Evolutionary conservation across 495 filamentous ascomycete genomes (phyloP), one percentile per base, ranked within the genome.

Genomic region (Penicillium chermesinum): DNA sequence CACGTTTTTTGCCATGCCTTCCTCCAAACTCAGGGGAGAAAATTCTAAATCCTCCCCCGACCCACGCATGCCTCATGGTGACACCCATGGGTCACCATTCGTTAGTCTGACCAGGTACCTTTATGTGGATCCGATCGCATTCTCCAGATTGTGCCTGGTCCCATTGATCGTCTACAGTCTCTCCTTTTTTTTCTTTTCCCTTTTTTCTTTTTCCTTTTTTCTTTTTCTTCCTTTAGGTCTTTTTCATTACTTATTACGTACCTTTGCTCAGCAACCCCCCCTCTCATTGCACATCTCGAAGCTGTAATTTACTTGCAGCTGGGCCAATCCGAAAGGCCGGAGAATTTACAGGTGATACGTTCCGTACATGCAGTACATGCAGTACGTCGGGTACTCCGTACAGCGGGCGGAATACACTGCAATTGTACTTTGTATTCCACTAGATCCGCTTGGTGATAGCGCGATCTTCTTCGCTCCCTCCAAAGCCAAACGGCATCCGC

Each of bases 381-480:
- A n/a, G n/a, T n/a, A n/a, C n/a, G n/a, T n/a, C n/a, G n/a, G n/a
- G n/a, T n/a, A n/a, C n/a, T n/a, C 10, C 19, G 7, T 37, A 37
- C 10, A 37, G 35, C 38, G 16, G 12, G 16, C 13, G 16, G 5
- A 21, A 19, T 17, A 40, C 13, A 16, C 14, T 37, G 18, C 20
- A 42, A 40, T 45, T 46, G 27, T 40, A 51, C 42, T 45, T 21
- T 40, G 41, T 45, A 33, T 45, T 37, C 40, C 27, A 14, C 43
- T 48, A 50, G n/a, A 39, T 35, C 50, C 50, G 18, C 45, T 49
- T 49, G 33, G 41, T 41, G 50, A 49, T 53, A 46, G 36, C 50
- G 48, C 48, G 41, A 51, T 55, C 47, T 38, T 38, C 39, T 19
- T 41, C 50, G 44, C 46, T 55, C 45, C 46, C 46, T 49, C 32